Percentiles rank a stretch among this genome's conserved stretches.
phyloP scores from a whole-genome alignment of 2,329 filamentous ascomycete species.

The Pseudocercospora fijiensis region DNA sequence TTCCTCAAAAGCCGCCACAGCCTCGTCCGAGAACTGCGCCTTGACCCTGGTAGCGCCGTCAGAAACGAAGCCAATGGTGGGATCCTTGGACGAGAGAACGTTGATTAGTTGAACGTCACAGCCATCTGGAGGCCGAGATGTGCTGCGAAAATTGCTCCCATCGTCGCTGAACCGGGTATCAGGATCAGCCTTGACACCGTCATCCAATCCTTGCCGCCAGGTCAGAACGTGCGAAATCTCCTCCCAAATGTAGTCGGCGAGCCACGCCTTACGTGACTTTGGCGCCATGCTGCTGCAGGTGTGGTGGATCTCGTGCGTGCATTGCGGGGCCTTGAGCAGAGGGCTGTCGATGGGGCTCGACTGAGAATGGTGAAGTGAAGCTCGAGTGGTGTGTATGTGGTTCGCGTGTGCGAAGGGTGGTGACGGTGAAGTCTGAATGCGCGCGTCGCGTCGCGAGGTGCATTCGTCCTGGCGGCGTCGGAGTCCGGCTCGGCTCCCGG shows the following conservation, averaged over 20 bases:
- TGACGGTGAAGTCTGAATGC: neutral
- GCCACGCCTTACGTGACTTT: conserved; percentile 32
- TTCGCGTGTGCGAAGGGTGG: neutral
- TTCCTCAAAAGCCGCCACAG: conserved; percentile 26
- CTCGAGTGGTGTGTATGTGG: neutral
- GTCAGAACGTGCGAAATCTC: conserved; percentile 32
- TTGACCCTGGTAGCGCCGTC: conserved; percentile 32
- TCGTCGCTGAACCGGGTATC: conserved; percentile 32
- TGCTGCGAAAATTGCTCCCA: conserved; percentile 36
- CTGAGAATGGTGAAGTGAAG: neutral
- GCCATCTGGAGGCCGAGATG: conserved; percentile 9
- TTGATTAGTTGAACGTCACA: conserved; percentile 28
- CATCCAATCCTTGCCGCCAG: conserved; percentile 27
- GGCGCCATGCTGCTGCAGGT: conserved; percentile 20
- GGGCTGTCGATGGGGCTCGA: neutral
- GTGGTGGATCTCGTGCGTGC: conserved; percentile 1
- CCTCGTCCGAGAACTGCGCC: conserved; percentile 29
- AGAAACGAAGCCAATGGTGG: conserved; percentile 20
- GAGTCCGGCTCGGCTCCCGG: neutral
- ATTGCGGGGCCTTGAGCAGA: conserved; percentile 4
- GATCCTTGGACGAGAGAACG: conserved; percentile 22
- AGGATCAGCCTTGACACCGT: conserved; percentile 30
- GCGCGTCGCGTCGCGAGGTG: neutral
- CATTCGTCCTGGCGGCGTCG: neutral
- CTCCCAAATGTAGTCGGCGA: conserved; percentile 28